Conservation (phyloP, 768 basidiomycete species). For the Mycena chlorophos region DNA sequence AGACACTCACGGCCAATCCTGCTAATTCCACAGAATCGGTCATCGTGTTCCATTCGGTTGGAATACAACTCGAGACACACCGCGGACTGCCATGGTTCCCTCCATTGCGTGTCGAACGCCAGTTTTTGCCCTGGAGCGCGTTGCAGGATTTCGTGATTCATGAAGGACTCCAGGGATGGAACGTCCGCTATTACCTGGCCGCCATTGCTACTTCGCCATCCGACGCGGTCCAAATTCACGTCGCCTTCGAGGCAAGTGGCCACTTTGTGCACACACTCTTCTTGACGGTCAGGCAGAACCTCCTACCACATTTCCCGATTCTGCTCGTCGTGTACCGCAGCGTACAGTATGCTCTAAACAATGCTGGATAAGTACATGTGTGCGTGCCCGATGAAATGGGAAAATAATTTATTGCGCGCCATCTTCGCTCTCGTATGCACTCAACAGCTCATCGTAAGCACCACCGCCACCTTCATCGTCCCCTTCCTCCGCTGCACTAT, state of each 20-base stretch:
- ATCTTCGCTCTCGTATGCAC: slow-evolving; percentile 81
- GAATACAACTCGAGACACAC: slow-evolving; percentile 74
- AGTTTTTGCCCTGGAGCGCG: slow-evolving; percentile 57
- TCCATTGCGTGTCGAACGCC: slow-evolving; percentile 40
- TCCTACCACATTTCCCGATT: slow-evolving; percentile 62
- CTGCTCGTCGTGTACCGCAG: slow-evolving; percentile 59
- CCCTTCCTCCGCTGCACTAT: slow-evolving; percentile 73
- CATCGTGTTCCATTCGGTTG: slow-evolving; percentile 62
- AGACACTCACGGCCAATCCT: not conserved
- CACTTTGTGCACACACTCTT: slow-evolving; percentile 6
- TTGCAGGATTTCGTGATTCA: slow-evolving; percentile 70
- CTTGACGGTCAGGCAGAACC: slow-evolving; percentile 45
- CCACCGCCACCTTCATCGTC: slow-evolving; percentile 70
- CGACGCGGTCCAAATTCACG: slow-evolving; percentile 40
- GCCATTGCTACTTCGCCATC: slow-evolving; percentile 38
- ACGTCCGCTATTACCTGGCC: slow-evolving; percentile 68
- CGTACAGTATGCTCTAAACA: slow-evolving; percentile 46
- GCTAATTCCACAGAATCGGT: slow-evolving; percentile 58
- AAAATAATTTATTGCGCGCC: slow-evolving; percentile 20
- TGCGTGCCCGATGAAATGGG: slow-evolving; percentile 6
- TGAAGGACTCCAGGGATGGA: slow-evolving; percentile 72
- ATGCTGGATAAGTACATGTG: slow-evolving; percentile 8
- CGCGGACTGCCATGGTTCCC: slow-evolving; percentile 49
- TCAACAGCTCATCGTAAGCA: slow-evolving; percentile 77
- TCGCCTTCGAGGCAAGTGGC: slow-evolving; percentile 59